Base-by-base conservation (phyloP, 1,284 basidiomycete genomes). In the Golubevia pallescens region DNA sequence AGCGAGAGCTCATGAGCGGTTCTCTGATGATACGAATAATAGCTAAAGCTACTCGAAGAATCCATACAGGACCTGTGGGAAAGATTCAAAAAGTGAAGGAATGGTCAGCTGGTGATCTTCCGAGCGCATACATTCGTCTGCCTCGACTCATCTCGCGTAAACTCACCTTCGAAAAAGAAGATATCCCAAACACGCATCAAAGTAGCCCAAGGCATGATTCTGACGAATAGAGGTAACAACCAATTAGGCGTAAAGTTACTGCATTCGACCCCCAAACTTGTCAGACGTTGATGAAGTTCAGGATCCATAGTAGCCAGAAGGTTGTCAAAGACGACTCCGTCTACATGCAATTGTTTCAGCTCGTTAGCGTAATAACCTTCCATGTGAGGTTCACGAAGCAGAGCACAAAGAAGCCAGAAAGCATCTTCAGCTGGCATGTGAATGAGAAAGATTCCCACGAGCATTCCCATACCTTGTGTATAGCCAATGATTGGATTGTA, bases 361-460 rank as follows among this genome's bases (percentile, higher is more conserved):
- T 70, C 67, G 61, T 89, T 86, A 38, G 91, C 90, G 84, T 93
- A 96, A 85, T 95, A 95, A 42, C 71, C 73, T 21, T 75, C 75
- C 73, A 84, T 73, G 64, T 80, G 78, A 20, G 76, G 74, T 2
- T 92, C 89, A 28, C 92, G 91, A 5, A 94, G 87, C 67, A 97
- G 92, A 2, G 93, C 93, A 5, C 81, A 80, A 8, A 88, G 76
- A 10, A 88, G 77, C 93, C 93, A 97, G 82, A 97, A 97, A 0
- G 93, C 92, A 70, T 96, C 93, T 85, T 97, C 94, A 68, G 94
- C 92, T 0, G 92, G 93, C 0, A 93, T 91, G 66, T 94, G 91
- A 28, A 93, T 87, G 0, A 97, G 86, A 24, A 96, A 86, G 63
- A 93, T 90, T 0, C 92, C 93, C 8, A 91, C 91, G 59, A 97